Evolutionary conservation across 2,329 filamentous ascomycete genomes (phyloP), one percentile per base, ranked within the genome.

Genomic region (Orbilia blumenaviensis): DNA sequence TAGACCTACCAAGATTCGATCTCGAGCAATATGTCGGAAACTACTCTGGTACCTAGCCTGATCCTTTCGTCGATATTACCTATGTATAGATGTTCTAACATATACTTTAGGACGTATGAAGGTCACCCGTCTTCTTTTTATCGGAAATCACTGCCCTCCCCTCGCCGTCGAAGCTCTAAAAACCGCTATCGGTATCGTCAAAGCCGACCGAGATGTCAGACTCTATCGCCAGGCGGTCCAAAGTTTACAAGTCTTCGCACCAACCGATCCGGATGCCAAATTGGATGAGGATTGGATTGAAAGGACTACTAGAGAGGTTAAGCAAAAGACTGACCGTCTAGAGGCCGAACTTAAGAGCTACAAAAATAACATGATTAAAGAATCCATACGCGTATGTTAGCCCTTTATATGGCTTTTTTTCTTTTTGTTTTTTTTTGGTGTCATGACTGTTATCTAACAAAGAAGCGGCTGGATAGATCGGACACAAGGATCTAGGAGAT

Each of bases 291-390:
- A 85, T n/a, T 98, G 94, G 94, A 87, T 91, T n/a, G 87, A 90
- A 6, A 85, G 84, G 71, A 79, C 78, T 9, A 90, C 87, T 38
- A 88, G 89, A 21, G 88, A 88, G 77, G 84, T 87, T 61, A 88
- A 88, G 79, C 84, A 85, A 1, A 91, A 96, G 82, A 90, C 90
- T 0, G 86, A 89, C 66, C 88, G 91, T n/a, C 85, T 98, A 66
- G 93, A 97, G 81, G 85, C 87, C 14, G 93, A 98, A 83, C 86
- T 99, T 18, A 94, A 93, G 82, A 91, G 90, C 0, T 98, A 98
- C 83, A 97, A 95, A 84, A 97, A 97, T 82, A 99, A 98, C 80
- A 84, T 98, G 46, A 93, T 99, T 80, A 97, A 97, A 82, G 95
- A 99, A 84, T 97, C 93, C 84, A 97, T 98, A 80, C 85, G 94